Evolutionary conservation across 2,329 filamentous ascomycete genomes (phyloP).

Genomic region (Botrytis cinerea): DNA sequence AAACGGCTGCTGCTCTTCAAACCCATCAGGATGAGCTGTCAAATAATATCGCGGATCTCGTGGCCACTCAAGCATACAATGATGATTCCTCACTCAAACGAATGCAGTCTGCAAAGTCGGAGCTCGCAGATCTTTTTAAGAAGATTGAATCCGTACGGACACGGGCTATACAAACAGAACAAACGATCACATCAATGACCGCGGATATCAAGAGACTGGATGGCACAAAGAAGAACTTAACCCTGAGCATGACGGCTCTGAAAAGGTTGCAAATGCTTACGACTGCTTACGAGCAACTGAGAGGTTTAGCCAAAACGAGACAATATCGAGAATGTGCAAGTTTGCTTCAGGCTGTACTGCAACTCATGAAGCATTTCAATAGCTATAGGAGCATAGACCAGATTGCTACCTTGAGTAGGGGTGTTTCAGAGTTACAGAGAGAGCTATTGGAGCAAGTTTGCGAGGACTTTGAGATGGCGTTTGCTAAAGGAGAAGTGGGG

Average conservation of each 20-base stretch:
- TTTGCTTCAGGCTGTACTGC: conserved; percentile 88
- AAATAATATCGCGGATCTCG: conserved; percentile 70
- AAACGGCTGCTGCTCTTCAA: conserved; percentile 72
- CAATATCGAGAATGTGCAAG: conserved; percentile 96
- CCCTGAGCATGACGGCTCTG: conserved; percentile 94
- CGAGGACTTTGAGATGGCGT: conserved; percentile 95
- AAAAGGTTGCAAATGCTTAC: conserved; percentile 98
- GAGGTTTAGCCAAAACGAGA: conserved; percentile 76
- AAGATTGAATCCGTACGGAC: conserved; percentile 93
- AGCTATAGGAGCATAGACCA: conserved; percentile 97
- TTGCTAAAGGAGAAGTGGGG: conserved; percentile 81
- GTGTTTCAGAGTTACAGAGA: conserved; percentile 89
- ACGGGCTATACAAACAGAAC: conserved; percentile 87
- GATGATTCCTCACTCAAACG: conserved; percentile 86
- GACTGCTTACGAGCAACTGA: conserved; percentile 95
- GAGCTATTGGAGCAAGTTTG: conserved; percentile 97
- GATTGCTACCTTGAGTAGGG: conserved; percentile 88
- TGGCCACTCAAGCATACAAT: conserved; percentile 76
- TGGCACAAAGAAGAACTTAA: conserved; percentile 94
- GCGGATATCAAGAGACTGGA: conserved; percentile 97
- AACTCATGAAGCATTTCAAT: conserved; percentile 98
- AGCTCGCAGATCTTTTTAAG: conserved; percentile 85
- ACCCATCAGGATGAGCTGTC: conserved; percentile 81
- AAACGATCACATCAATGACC: conserved; percentile 97
- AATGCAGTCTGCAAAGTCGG: conserved; percentile 87